These are phyloP conservation scores for Solanum paucissectum DNA, from an alignment of 257 asterid genomes.

Conservation along the genomic window DNA sequence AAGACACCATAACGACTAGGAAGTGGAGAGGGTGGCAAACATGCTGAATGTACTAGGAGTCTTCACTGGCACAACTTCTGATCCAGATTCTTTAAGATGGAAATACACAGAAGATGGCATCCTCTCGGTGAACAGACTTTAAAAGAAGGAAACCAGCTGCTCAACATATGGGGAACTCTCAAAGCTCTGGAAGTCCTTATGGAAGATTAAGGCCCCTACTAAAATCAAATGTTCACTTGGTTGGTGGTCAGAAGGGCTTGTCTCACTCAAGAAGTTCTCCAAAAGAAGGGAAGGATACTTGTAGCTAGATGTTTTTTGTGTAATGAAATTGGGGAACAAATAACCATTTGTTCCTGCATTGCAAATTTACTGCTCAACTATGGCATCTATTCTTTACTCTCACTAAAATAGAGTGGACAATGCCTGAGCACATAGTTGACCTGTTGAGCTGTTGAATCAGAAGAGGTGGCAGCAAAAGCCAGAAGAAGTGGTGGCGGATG, in stretches of 20 bases:
- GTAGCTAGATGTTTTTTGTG: neutral
- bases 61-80: neutral
- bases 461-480: neutral
- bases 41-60: neutral
- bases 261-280: neutral
- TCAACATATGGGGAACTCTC: neutral
- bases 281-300: neutral
- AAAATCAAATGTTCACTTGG: neutral
- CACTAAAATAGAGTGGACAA: neutral
- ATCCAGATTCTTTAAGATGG: neutral
- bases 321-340: neutral
- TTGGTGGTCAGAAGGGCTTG: neutral
- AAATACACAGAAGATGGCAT: neutral
- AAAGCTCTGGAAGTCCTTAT: neutral
- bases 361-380: neutral
- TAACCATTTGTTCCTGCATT: neutral
- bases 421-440: neutral
- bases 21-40: neutral
- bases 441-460: neutral
- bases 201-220: neutral
- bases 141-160: neutral
- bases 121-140: neutral
- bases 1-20: neutral
- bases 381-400: neutral
- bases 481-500: neutral